phyloP scores from a whole-genome alignment of 805 yeast species.

The Ogataea salicorniae region DNA sequence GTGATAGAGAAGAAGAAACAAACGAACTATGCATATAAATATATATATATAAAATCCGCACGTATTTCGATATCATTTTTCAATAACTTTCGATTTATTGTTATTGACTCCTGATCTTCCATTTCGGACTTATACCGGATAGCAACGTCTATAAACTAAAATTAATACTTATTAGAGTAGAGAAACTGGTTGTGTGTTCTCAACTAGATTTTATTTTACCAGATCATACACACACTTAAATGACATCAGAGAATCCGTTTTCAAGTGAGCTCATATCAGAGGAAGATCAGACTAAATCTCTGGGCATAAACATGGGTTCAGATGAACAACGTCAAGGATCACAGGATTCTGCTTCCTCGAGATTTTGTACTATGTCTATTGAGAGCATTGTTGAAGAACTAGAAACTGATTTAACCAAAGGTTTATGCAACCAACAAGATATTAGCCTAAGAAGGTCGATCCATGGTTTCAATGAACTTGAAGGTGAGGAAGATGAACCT shows the following conservation, averaged over 20 bases:
- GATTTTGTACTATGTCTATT: conserved; percentile 54
- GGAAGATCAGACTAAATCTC: background rate
- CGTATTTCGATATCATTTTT: too few relatives aligned
- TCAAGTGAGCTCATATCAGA: conserved; percentile 12
- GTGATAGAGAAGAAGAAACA: too few relatives aligned
- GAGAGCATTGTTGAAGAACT: conserved; percentile 63
- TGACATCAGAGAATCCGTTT: conserved; percentile 22
- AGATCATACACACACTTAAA: background rate
- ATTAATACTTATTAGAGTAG: too few relatives aligned
- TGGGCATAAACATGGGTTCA: background rate
- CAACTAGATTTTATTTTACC: background rate
- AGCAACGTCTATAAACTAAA: too few relatives aligned
- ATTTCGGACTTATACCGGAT: too few relatives aligned
- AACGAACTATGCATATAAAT: too few relatives aligned
- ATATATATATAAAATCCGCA: too few relatives aligned
- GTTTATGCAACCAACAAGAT: conserved; percentile 67
- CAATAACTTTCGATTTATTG: too few relatives aligned
- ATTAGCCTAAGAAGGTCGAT: conserved; percentile 62
- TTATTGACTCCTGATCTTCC: too few relatives aligned
- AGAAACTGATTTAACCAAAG: conserved; percentile 53
- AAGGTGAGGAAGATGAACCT: conserved; percentile 71
- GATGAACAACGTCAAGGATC: conserved; percentile 4
- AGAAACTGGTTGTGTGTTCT: background rate
- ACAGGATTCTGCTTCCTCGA: conserved; percentile 39
- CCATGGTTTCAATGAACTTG: conserved; percentile 80